A percentile compares a stretch with the other conserved stretches of the same genome.
Conservation (phyloP, 2,329 filamentous ascomycete genomes). For the Nemania abortiva region DNA sequence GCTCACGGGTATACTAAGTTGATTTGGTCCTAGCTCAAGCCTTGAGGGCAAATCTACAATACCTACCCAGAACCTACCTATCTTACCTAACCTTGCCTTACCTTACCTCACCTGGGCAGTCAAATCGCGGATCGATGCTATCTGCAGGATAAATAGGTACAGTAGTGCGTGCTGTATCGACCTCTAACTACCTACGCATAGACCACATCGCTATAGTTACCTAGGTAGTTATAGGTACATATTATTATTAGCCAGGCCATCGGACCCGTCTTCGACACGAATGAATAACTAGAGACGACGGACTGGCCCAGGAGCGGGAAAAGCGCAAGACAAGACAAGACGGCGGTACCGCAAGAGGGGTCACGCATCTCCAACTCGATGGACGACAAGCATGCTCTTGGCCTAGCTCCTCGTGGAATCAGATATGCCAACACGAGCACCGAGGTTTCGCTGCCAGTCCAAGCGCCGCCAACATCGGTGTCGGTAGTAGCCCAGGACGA, state of each 20-base stretch:
- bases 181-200: too few species aligned
- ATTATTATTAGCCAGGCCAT: constrained; percentile 12
- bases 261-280: constrained; percentile 18
- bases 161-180: not conserved
- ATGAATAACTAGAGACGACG: constrained; percentile 14
- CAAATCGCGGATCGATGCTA: not conserved
- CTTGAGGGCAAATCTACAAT: not conserved
- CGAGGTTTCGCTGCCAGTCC: constrained; percentile 1
- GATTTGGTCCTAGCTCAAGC: not conserved
- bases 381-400: constrained; percentile 26
- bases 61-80: too few species aligned
- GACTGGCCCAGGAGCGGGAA: not conserved
- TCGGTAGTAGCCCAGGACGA: not conserved
- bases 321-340: not conserved
- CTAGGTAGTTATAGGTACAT: not conserved
- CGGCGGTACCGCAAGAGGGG: not conserved
- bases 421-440: constrained; percentile 6
- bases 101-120: not conserved
- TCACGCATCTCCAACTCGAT: constrained; percentile 24
- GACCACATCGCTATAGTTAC: constrained; percentile 4
- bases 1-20: constrained; percentile 9
- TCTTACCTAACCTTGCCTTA: not conserved
- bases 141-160: not conserved
- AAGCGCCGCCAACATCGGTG: not conserved
- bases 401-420: constrained; percentile 26